These are phyloP conservation scores for Cryptococcus floricola DNA, from an alignment of 1,284 basidiomycete species.

Conservation along the genomic window DNA sequence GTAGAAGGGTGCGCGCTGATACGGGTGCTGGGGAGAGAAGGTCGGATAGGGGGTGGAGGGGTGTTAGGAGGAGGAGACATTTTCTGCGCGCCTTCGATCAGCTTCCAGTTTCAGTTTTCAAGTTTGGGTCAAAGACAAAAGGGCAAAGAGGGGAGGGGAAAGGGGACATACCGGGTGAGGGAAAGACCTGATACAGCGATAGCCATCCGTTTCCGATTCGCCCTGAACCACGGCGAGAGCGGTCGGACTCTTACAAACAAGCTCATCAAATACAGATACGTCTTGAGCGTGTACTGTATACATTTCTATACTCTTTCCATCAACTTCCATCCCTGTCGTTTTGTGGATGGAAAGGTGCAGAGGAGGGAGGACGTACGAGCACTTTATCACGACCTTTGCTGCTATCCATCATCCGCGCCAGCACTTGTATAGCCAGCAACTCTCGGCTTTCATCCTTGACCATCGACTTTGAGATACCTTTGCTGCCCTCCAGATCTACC, in stretches of 20 bases:
- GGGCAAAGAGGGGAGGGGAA: background rate
- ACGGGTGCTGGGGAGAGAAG: slow-evolving; percentile 40
- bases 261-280: slow-evolving; percentile 42
- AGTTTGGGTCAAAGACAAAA: background rate
- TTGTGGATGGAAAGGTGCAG: background rate
- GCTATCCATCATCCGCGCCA: slow-evolving; percentile 38
- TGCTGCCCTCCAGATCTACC: background rate
- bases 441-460: background rate
- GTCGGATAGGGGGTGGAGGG: slow-evolving; percentile 38
- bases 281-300: slow-evolving; percentile 40
- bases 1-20: slow-evolving; percentile 34
- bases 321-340: background rate
- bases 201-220: slow-evolving; percentile 34
- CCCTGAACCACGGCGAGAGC: slow-evolving; percentile 30
- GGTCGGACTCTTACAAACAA: slow-evolving; percentile 35
- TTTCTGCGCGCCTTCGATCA: slow-evolving; percentile 22
- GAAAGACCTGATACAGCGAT: slow-evolving; percentile 31
- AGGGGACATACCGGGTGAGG: slow-evolving; percentile 20
- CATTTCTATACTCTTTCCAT: slow-evolving; percentile 36
- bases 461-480: background rate
- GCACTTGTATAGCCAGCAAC: slow-evolving; percentile 26
- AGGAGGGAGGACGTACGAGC: slow-evolving; percentile 25
- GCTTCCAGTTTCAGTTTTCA: background rate
- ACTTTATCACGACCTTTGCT: slow-evolving; percentile 46
- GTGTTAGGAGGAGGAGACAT: slow-evolving; percentile 44